A percentile compares a stretch with the other conserved stretches of the same genome.
These are phyloP conservation scores for Bipolaris bicolor DNA, from an alignment of 2,329 filamentous ascomycete species.

Conservation along the genomic window DNA sequence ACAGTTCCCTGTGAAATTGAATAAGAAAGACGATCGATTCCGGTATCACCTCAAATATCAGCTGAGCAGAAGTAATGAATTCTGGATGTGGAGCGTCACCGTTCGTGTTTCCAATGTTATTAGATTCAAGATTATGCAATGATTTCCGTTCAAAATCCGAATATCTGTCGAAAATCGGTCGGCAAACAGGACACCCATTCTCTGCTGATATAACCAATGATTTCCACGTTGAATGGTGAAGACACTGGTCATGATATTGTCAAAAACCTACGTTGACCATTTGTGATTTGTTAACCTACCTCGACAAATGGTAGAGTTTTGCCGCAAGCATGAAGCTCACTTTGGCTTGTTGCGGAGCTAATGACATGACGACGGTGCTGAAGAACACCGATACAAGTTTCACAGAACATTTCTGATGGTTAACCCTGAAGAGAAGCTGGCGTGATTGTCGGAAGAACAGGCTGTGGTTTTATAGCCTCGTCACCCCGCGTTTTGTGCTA, in stretches of 20 bases:
- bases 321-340: too few relatives aligned
- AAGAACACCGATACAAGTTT: not conserved
- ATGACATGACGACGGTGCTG: not conserved
- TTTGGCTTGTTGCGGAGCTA: too few relatives aligned
- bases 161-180: not conserved
- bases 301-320: not conserved
- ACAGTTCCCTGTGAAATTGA: not conserved
- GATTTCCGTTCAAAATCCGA: not conserved
- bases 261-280: not conserved
- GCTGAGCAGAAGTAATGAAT: not conserved
- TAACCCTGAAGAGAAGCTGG: not conserved
- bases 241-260: not conserved
- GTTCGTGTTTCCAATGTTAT: not conserved
- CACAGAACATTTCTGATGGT: not conserved
- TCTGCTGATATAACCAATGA: not conserved
- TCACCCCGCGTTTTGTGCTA: not conserved
- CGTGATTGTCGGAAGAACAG: not conserved
- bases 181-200: not conserved
- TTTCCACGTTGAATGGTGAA: not conserved
- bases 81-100: not conserved
- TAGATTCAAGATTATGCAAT: not conserved
- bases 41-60: fast-evolving
- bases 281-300: not conserved
- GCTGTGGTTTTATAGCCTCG: not conserved
- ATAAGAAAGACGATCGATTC: not conserved